Base-by-base conservation (phyloP, 2,329 filamentous ascomycete species). In the Ophiostoma ips region DNA sequence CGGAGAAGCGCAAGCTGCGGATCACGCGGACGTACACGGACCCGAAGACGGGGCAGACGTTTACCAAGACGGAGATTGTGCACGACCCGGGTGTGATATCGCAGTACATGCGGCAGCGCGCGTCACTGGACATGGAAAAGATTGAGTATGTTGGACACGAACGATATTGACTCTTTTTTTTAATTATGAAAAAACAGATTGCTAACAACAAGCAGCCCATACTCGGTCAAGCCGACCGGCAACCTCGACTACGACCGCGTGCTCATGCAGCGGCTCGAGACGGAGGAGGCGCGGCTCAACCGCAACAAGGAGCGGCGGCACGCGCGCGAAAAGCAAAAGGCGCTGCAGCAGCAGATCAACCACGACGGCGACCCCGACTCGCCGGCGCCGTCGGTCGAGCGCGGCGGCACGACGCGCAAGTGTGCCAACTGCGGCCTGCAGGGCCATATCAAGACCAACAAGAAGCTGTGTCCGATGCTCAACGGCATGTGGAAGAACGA, bases 391-490 rank as follows among this genome's bases (percentile, higher is more conserved):
- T 61, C 65, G 28, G 60, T 66, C 46, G 75, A 74, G 61, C 76
- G 78, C 61, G 69, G 73, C 45, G 80, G 82, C 54, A 94, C 87
- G 51, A 83, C 83, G 33, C 77, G 94, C 60, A 96, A 96, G 70
- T 98, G 92, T 68, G 92, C 92, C 57, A 96, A 95, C 66, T 98
- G 92, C 68, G 92, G 92, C 47, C 85, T 92, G 65, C 84, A 94
- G 50, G 92, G 92, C 31, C 92, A 98, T 62, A 98, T 98, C 72
- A 95, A 95, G 68, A 96, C 90, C 45, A 96, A 96, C 72, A 94
- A 95, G 71, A 96, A 95, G 87, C 76, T 89, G 60, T 94, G 87
- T 64, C 87, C 87, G 45, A 72, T 92, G 64, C 81, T 94, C 55
- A 94, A 94, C 62, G 87, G 87, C 48, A 86, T 84, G 31, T 84